Evolutionary conservation across 306 rosid genomes (phyloP).

Genomic region (Vicia sativa): DNA sequence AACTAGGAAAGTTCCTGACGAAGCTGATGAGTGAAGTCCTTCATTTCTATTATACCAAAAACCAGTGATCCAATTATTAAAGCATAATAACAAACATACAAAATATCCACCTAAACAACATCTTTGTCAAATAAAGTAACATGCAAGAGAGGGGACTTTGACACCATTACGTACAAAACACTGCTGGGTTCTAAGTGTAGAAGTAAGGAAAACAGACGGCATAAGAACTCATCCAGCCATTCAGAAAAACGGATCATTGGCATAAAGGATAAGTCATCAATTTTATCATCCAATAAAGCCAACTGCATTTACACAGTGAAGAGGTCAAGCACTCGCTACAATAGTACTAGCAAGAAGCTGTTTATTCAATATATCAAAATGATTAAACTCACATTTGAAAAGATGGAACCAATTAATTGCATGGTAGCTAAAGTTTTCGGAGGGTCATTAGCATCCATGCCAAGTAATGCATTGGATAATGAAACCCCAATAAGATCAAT

Average conservation of each 20-base stretch:
- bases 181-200: conserved; percentile 95
- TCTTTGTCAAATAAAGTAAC: conserved; percentile 24
- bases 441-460: conserved; percentile 99
- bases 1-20: conserved; percentile 95
- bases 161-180: conserved; percentile 68
- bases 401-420: conserved; percentile 93
- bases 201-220: conserved; percentile 92
- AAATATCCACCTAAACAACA: conserved; percentile 32
- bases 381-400: conserved; percentile 82
- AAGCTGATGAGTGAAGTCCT: conserved; percentile 81
- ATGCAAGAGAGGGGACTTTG: conserved; percentile 30
- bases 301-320: conserved; percentile 59
- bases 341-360: conserved; percentile 28
- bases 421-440: conserved; percentile 99
- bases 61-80: conserved; percentile 39
- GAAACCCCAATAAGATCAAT: conserved; percentile 88
- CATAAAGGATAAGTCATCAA: conserved; percentile 71
- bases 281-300: conserved; percentile 79
- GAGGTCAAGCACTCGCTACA: conserved; percentile 29
- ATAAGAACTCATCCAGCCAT: conserved; percentile 98
- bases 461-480: conserved; percentile 93
- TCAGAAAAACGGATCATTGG: conserved; percentile 91
- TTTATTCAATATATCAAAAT: conserved; percentile 18
- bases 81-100: conserved; percentile 16
- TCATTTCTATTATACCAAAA: conserved; percentile 74